These are phyloP conservation scores for Adansonia rubrostipa DNA, from an alignment of 441 rosid species.

Conservation along the genomic window DNA sequence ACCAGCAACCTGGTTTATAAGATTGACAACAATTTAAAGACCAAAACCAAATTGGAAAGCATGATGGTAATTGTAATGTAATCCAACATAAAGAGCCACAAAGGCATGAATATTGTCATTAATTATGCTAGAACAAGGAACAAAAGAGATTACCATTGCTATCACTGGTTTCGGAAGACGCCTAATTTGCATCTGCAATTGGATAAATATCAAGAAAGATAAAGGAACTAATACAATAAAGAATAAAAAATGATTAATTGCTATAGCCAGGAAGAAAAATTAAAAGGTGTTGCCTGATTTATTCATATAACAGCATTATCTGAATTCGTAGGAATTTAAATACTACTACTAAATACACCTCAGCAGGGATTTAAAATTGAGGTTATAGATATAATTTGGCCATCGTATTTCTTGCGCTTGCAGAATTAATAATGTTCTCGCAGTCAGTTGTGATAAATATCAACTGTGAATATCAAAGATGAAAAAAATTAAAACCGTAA, in stretches of 20 bases:
- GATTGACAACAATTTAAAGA: not conserved
- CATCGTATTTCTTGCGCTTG: too few species aligned
- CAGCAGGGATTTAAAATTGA: not conserved
- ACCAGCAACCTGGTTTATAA: conserved; percentile 77
- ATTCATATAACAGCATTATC: not conserved
- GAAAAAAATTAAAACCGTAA: too few species aligned
- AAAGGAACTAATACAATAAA: not conserved
- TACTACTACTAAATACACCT: not conserved
- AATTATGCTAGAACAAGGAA: not conserved
- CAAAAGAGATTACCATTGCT: conserved; percentile 67
- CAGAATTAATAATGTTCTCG: too few species aligned
- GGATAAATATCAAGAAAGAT: conserved; percentile 22
- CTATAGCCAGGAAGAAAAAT: not conserved
- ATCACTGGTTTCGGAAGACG: conserved; percentile 95
- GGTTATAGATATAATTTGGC: too few species aligned
- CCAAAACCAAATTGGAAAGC: conserved; percentile 3
- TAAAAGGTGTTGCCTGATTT: not conserved
- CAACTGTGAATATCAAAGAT: too few species aligned
- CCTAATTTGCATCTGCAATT: conserved; percentile 78
- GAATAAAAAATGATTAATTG: not conserved
- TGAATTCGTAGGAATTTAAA: not conserved
- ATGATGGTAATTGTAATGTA: not conserved
- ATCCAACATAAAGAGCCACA: not conserved
- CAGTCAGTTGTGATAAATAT: too few species aligned
- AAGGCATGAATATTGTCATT: not conserved